phyloP scores from a whole-genome alignment of 352 stramenopile genomes.

The Phytophthora brassicae region DNA sequence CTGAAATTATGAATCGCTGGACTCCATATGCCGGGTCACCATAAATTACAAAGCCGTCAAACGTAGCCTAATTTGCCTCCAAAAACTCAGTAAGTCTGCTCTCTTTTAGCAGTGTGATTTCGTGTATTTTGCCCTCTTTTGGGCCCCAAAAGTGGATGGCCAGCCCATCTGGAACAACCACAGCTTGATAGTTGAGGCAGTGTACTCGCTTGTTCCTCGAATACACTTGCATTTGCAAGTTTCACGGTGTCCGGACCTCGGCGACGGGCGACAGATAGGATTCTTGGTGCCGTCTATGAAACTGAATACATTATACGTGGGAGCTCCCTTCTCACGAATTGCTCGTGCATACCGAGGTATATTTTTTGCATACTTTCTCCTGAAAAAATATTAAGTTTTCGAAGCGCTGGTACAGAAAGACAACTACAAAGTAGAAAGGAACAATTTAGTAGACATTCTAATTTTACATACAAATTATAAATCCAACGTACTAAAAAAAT shows the following conservation, averaged over 20 bases:
- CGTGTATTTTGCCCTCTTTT: neutral
- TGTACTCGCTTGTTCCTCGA: neutral
- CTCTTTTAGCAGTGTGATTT: neutral
- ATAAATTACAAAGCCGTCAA: neutral
- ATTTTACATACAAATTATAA: neutral
- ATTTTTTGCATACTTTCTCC: neutral
- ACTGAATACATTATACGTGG: no score
- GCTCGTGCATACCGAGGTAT: no score
- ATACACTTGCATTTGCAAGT: slow-evolving; percentile 4
- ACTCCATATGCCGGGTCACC: neutral
- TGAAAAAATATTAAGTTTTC: no score
- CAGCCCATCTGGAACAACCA: neutral
- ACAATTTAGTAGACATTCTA: no score
- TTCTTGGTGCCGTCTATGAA: slow-evolving; percentile 10
- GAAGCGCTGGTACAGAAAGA: slow-evolving; percentile 1
- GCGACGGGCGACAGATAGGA: neutral
- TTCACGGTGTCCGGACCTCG: neutral
- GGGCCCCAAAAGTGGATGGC: neutral
- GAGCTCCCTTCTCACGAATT: no score
- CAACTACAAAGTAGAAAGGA: no score
- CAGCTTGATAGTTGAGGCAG: slow-evolving; percentile 3
- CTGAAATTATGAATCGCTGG: neutral
- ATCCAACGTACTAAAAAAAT: slow-evolving; percentile 1
- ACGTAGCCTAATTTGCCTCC: neutral
- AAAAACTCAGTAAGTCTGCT: neutral